These are phyloP conservation scores for Casuarina cunninghamiana DNA, from an alignment of 306 rosid genomes.

Conservation along the genomic window DNA sequence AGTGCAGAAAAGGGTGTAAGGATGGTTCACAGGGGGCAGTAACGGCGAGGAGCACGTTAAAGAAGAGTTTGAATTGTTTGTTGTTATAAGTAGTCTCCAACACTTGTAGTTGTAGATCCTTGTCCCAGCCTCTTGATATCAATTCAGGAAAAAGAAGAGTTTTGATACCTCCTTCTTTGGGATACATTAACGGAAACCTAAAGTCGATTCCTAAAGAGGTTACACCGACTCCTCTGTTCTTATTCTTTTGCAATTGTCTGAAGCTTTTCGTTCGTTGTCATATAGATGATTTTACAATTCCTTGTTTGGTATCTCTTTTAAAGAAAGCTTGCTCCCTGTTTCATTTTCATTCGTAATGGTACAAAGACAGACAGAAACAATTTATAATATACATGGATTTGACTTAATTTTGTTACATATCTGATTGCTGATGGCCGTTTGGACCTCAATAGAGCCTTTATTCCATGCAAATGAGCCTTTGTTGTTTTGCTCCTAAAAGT, in stretches of 20 bases:
- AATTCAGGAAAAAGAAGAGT: slow-evolving; percentile 82
- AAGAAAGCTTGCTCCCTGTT: no score
- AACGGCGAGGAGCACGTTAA: not conserved
- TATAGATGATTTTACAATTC: no score
- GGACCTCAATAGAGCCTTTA: slow-evolving; percentile 88
- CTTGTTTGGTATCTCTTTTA: not conserved
- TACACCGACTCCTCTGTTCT: not conserved
- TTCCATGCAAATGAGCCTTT: slow-evolving; percentile 78
- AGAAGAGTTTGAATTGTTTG: not conserved
- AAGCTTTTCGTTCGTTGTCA: not conserved
- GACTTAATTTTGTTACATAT: not conserved
- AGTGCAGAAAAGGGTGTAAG: no score
- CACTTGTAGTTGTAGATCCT: no score
- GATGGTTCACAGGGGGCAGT: no score
- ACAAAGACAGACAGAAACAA: no score
- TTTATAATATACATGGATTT: not conserved
- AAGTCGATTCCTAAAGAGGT: slow-evolving; percentile 90
- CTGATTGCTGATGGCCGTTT: slow-evolving; percentile 58
- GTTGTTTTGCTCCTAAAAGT: slow-evolving; percentile 82
- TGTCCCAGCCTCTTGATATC: not conserved
- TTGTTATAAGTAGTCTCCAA: no score
- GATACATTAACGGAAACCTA: slow-evolving; percentile 72
- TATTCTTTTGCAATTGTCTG: no score
- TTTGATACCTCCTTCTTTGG: slow-evolving; percentile 78
- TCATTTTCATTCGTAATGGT: no score